Base-by-base conservation (phyloP, 768 basidiomycete genomes). In the Rhodosporidiobolus sp. region DNA sequence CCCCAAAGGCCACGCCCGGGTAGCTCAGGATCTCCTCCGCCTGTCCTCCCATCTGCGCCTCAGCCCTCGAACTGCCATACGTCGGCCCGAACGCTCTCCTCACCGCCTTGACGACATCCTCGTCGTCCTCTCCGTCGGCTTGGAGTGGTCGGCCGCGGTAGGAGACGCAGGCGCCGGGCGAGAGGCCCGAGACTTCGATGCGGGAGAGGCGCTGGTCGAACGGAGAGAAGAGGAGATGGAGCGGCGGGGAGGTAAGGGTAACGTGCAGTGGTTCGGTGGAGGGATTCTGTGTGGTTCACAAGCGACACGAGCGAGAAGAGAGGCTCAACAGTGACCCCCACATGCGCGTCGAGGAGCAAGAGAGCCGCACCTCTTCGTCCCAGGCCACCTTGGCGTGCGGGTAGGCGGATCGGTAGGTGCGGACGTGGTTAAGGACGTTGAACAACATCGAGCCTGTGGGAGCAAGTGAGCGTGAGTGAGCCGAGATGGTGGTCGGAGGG, bases 1-100 rank as follows among this genome's bases (percentile, higher is more conserved):
- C 58, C 1, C 75, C 74, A 49, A 82, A 80, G 4, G 70, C 69
- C 4, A 82, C 79, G 7, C 81, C 81, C 8, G 80, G 81, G 48
- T 80, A 82, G 28, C 63, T 53, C 45, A 81, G 63, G 50, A 79
- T 71, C 28, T 70, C 70, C 28, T 77, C 68, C 1, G 62, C 69
- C 8, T 53, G 57, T 11, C 52, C 65, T 0, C 38, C 6, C 20
- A 60, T 11, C 1, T 24, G 34, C 3, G 24, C 5, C 17, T 20
- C 66, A 19, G 12, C 20, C 20, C 7, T 35, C 22, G 53, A 53
- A 24, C 69, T 67, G 52, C 70, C 64, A 24, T 77, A 80, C 6
- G 80, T 81, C 19, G 80, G 80, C 4, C 80, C 81, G 35, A 81
- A 65, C 3, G 78, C 62, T 32, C 75, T 34, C 28, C 77, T 69